Base-by-base conservation (phyloP, 176 grass and related monocot species). In the Puccinellia tenuiflora region DNA sequence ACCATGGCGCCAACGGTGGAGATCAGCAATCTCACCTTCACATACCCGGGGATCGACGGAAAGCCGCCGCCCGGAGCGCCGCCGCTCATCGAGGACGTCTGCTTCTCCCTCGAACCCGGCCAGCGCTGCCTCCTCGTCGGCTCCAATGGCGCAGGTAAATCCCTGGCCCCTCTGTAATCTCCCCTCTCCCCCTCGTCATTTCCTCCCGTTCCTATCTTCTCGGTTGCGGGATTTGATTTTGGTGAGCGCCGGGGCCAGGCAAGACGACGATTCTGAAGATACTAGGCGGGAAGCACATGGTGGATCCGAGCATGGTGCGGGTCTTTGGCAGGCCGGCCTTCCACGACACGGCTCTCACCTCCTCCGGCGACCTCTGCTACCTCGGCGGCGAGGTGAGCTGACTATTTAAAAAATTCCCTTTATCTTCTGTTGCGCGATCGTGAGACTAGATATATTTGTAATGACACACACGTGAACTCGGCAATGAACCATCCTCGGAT, bases 201-300 rank as follows among this genome's bases (percentile, higher is more conserved):
- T 48, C 24, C 29, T 52, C 12, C 20, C 50, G 34, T 45, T 38
- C 28, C 43, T 12, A 7, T 9, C 3, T 7, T 82, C 34, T 39
- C 72, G 63, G 20, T 66, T 5, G 60, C n/a, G 73, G 28, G 81
- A 29, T 48, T 55, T 89, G 56, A 77, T 84, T 30, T 81, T 73
- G 56, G 46, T 57, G 61, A 39, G 34, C 42, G 62, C 64, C 46
- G 21, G 29, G 30, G 70, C 56, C 62, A 99, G 96, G 96, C 17
- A 99, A 99, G 83, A 96, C 92, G 84, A 95, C 96, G 78, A 91
- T 99, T 63, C 82, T 99, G 73, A 99, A 99, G 82, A 99, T 96
- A 85, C 77, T 99, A 31, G 96, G 96, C 13, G 96, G 96, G 76
- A 99, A 99, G 83, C 96, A 99, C 89, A 93, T 99, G 96, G 96